Evolutionary conservation across 179 eudicot species (phyloP).

Genomic region (Gypsophila paniculata): DNA sequence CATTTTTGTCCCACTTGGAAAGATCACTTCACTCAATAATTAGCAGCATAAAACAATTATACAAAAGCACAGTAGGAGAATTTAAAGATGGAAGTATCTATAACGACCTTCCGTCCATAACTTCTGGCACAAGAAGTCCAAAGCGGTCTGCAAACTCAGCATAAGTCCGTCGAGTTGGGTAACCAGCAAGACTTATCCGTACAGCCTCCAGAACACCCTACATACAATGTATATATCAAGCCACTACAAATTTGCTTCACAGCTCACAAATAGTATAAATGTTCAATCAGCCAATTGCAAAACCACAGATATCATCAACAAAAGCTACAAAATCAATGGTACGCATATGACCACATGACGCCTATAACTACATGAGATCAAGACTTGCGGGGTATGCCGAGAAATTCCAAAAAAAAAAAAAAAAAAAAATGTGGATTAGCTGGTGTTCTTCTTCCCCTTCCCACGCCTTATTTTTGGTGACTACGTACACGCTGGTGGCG

Average conservation of each 20-base stretch:
- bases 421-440: too few relatives aligned
- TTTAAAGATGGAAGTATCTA: not conserved
- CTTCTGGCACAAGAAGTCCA: conserved; percentile 73
- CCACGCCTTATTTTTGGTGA: not conserved
- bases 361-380: not conserved
- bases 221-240: conserved; percentile 19
- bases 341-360: not conserved
- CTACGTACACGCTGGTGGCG: not conserved
- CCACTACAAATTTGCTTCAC: conserved; percentile 10
- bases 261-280: not conserved
- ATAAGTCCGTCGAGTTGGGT: conserved; percentile 89
- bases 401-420: not conserved
- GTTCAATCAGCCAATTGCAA: not conserved
- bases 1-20: not conserved
- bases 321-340: not conserved
- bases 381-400: conserved; percentile 1
- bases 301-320: not conserved
- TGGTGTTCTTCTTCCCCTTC: not conserved
- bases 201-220: conserved; percentile 98
- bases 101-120: conserved; percentile 58
- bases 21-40: not conserved
- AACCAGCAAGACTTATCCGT: conserved; percentile 95
- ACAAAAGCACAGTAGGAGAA: too few relatives aligned
- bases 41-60: not conserved
- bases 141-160: conserved; percentile 92